Conservation (phyloP, 1,139 yeast species). For the Sugiyamaella japonica region DNA sequence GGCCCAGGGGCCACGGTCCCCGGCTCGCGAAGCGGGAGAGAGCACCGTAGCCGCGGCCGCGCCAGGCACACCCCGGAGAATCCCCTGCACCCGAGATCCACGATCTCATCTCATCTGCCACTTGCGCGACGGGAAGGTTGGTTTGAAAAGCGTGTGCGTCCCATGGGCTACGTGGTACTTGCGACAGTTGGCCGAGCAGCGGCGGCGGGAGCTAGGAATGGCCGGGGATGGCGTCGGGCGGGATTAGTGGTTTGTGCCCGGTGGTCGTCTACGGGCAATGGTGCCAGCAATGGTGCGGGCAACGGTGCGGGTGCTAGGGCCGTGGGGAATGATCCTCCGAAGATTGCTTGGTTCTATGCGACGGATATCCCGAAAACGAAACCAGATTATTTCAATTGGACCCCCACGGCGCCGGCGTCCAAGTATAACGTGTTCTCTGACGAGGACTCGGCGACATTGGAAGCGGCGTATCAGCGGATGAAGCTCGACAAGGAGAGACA, state of each 20-base stretch:
- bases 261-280: neutral
- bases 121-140: too few species aligned
- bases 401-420: slow-evolving; percentile 43
- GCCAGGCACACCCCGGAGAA: neutral
- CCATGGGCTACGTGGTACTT: neutral
- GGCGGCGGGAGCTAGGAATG: neutral
- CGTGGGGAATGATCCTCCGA: neutral
- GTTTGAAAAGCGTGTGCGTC: neutral
- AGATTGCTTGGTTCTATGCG: slow-evolving; percentile 71
- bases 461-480: slow-evolving; percentile 46
- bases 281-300: neutral
- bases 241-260: neutral
- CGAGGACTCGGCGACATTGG: slow-evolving; percentile 63
- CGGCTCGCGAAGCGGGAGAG: too few species aligned
- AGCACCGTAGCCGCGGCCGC: neutral
- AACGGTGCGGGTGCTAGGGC: neutral
- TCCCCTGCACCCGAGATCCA: neutral
- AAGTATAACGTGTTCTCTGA: slow-evolving; percentile 71
- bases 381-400: slow-evolving; percentile 55
- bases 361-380: slow-evolving; percentile 71
- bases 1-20: too few species aligned
- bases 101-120: neutral
- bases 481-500: slow-evolving; percentile 7
- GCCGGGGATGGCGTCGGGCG: neutral
- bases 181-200: neutral